Evolutionary conservation across 23 red algal genomes (phyloP), one percentile per base, ranked within the genome.

Genomic region (Agarophyton chilense): DNA sequence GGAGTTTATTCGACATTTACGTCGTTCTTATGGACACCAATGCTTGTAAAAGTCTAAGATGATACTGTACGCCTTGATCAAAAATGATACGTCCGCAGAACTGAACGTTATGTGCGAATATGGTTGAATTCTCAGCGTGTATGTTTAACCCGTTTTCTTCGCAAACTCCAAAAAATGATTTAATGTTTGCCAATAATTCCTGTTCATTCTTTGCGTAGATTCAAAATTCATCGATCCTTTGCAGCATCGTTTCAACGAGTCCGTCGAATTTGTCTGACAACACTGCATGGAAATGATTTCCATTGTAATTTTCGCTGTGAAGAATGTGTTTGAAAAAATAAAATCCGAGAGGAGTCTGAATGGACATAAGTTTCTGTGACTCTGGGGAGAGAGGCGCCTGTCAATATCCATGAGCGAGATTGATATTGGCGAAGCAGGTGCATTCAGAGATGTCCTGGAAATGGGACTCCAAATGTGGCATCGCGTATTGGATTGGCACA

Each of bases 281-380:
- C 10, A 89, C 85, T 2, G 71, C 33, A 44, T 77, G 85, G 34
- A 78, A 89, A 44, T 89, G 85, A 45, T 89, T 89, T 31, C 85
- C 72, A 28, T 44, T 57, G 51, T 78, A 45, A 51, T 0, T 89
- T 8, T 40, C 67, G 3, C 85, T 70, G 0, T 89, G 1, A 4
- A 89, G 85, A 2, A 77, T 22, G 51, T 52, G 32, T 52, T 33
- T 45, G 25, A 70, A 72, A 0, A 54, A 65, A 41, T 55, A 88
- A 43, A 88, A n/a, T 1, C 83, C 83, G 4, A 75, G 24, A 12
- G 83, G 83, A 42, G 63, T 88, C 51, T 88, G 66, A 36, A 75
- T 74, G 46, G 83, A 88, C 64, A 88, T 76, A 19, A 29, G 24
- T 41, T 88, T 65, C 12, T 61, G 43, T 2, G 83, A 88, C 8